Evolutionary conservation across 2,329 filamentous ascomycete genomes (phyloP).

Genomic region (Botrytis medusae): DNA sequence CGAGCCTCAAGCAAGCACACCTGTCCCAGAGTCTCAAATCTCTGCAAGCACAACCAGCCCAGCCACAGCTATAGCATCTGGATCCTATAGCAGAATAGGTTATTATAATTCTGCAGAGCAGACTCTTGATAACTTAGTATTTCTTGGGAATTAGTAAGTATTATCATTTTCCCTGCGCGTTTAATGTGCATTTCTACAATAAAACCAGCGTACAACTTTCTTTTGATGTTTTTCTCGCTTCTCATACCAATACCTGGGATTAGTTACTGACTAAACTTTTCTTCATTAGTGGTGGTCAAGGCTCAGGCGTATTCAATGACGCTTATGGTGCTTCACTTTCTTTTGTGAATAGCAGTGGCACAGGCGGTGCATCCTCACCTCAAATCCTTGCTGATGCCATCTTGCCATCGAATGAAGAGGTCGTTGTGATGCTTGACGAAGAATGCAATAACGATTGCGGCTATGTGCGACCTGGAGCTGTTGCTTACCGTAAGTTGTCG

Average conservation of each 20-base stretch:
- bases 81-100: conserved; percentile 46
- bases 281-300: conserved; percentile 46
- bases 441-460: conserved; percentile 51
- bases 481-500: conserved; percentile 49
- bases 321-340: conserved; percentile 23
- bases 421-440: conserved; percentile 52
- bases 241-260: neutral
- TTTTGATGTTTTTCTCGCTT: neutral
- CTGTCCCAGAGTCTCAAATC: neutral
- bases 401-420: conserved; percentile 51
- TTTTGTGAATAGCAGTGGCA: conserved; percentile 47
- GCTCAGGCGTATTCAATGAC: conserved; percentile 53
- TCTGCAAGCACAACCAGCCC: conserved; percentile 28
- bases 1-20: neutral
- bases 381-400: conserved; percentile 50
- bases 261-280: neutral
- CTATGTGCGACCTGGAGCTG: conserved; percentile 48
- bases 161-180: neutral
- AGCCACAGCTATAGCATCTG: neutral
- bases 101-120: conserved; percentile 48
- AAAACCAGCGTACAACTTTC: too few species aligned
- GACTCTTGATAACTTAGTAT: conserved; percentile 53
- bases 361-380: conserved; percentile 47
- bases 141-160: conserved; percentile 52
- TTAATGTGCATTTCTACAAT: neutral